These are phyloP conservation scores for Cyberlindnera veronae DNA, from an alignment of 805 yeast genomes.

Conservation along the genomic window DNA sequence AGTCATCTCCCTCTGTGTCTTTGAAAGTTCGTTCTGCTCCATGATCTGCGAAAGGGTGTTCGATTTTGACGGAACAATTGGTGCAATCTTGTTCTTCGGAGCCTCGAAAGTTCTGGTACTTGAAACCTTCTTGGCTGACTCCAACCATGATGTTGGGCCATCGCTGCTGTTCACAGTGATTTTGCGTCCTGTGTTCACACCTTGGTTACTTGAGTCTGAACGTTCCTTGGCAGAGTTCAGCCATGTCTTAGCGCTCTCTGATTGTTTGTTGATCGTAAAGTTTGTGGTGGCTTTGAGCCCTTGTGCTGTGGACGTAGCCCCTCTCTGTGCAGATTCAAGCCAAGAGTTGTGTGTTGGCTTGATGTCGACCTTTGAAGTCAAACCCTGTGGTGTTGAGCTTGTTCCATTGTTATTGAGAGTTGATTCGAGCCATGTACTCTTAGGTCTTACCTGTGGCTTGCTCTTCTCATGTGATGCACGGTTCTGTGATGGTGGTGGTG, in stretches of 20 bases:
- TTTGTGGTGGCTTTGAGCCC: constrained; percentile 5
- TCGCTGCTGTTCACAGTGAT: background rate
- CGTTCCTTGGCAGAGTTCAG: constrained; percentile 9
- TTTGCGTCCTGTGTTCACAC: constrained; percentile 4
- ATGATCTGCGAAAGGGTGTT: constrained; percentile 30
- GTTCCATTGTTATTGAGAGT: constrained; percentile 4
- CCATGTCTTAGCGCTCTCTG: constrained; percentile 5
- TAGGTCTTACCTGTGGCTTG: constrained; percentile 15
- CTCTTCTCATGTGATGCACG: background rate
- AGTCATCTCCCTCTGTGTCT: constrained; percentile 13
- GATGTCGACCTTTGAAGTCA: no score
- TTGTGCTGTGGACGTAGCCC: constrained; percentile 14
- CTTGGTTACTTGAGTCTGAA: constrained; percentile 8
- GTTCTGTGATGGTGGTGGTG: background rate
- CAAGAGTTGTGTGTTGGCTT: constrained; percentile 4
- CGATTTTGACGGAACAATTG: constrained; percentile 27
- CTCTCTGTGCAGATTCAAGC: constrained; percentile 13
- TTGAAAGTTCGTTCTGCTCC: constrained; percentile 12
- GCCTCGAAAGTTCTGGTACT: constrained; percentile 3
- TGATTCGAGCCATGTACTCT: constrained; percentile 12
- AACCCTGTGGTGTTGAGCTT: constrained; percentile 5
- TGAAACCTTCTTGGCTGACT: constrained; percentile 20
- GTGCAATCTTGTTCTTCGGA: constrained; percentile 28
- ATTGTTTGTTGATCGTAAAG: constrained; percentile 4
- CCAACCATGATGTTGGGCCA: constrained; percentile 20